Base-by-base conservation (phyloP, 2,329 filamentous ascomycete genomes). In the Phaeophleospora eucalypticola region DNA sequence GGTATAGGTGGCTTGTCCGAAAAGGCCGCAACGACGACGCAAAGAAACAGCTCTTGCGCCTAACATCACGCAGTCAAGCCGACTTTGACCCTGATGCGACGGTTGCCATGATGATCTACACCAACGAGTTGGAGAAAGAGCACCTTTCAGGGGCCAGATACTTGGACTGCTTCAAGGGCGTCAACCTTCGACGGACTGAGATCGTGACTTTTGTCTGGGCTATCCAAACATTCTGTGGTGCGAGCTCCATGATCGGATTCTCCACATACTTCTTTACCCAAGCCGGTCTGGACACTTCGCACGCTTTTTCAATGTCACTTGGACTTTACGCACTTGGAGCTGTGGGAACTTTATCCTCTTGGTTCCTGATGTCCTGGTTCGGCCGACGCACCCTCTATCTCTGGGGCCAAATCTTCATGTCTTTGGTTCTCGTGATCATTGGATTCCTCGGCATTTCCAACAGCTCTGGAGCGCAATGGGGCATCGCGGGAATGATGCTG, bases 61-160 rank as follows among this genome's bases (percentile, higher is more conserved):
- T 63, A 3, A 59, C 57, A 2, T 49, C 51, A 36, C 56, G 65
- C n/a, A 58, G 64, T 2, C 82, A 87, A 49, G 82, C 80, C 1
- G 78, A 84, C 49, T 90, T 91, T 58, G 80, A 93, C 60, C 79
- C 85, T 8, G 85, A 94, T 52, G 87, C 93, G 68, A 93, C 87
- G 14, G 75, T 95, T 37, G 83, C 86, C 58, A 93, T 94, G 87
- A 95, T 95, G 86, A 81, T 89, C 1, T 60, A 68, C 36, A 73
- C 70, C 3, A 68, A 82, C 47, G 69, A 74, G 44, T 64, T 80
- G 1, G 80, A 83, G 60, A 68, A 74, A 46, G 71, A 77, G 42
- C 61, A 70, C 49, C 70, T 75, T 46, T 65, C 70, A 2, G 73
- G 73, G 2, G 68, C 70, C 0, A 65, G 57, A 0, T 80, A 79